Percentiles rank a stretch among this genome's conserved stretches.
Conservation (phyloP, 805 yeast species). For the Lipomyces orientalis region DNA sequence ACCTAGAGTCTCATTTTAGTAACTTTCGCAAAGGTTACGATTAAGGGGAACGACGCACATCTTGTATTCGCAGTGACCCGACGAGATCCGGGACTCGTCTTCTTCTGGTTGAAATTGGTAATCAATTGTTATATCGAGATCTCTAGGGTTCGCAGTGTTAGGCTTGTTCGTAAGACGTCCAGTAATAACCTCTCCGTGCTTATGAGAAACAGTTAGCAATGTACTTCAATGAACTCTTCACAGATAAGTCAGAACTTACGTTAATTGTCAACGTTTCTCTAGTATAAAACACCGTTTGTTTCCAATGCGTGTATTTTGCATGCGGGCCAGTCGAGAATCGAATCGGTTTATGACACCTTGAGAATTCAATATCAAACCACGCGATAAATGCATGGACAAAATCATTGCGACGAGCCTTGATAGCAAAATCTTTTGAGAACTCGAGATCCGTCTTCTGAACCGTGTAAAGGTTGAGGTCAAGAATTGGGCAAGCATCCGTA, state of each 20-base stretch:
- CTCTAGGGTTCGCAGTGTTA: slow-evolving; percentile 79
- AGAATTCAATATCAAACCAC: slow-evolving; percentile 94
- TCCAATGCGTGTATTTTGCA: slow-evolving; percentile 96
- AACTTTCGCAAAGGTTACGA: neutral
- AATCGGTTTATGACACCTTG: slow-evolving; percentile 58
- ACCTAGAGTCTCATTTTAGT: neutral
- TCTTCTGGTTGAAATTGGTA: slow-evolving; percentile 57
- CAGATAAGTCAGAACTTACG: slow-evolving; percentile 12
- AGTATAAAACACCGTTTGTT: slow-evolving; percentile 93
- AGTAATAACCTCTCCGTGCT: slow-evolving; percentile 73
- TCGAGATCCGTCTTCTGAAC: slow-evolving; percentile 82
- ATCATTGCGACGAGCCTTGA: slow-evolving; percentile 79
- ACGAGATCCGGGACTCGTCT: slow-evolving; percentile 11
- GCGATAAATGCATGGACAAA: slow-evolving; percentile 85
- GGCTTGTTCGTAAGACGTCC: slow-evolving; percentile 81
- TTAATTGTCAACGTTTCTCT: slow-evolving; percentile 66
- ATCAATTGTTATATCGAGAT: slow-evolving; percentile 77
- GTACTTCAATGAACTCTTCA: neutral
- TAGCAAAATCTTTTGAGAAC: slow-evolving; percentile 69
- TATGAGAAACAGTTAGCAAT: slow-evolving; percentile 50
- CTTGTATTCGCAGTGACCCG: slow-evolving; percentile 24
- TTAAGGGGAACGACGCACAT: slow-evolving; percentile 23
- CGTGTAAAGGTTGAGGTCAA: slow-evolving; percentile 88
- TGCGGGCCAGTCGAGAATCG: slow-evolving; percentile 93
- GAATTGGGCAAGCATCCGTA: slow-evolving; percentile 72